phyloP scores from a whole-genome alignment of 441 rosid genomes.

The Populus hybrid region DNA sequence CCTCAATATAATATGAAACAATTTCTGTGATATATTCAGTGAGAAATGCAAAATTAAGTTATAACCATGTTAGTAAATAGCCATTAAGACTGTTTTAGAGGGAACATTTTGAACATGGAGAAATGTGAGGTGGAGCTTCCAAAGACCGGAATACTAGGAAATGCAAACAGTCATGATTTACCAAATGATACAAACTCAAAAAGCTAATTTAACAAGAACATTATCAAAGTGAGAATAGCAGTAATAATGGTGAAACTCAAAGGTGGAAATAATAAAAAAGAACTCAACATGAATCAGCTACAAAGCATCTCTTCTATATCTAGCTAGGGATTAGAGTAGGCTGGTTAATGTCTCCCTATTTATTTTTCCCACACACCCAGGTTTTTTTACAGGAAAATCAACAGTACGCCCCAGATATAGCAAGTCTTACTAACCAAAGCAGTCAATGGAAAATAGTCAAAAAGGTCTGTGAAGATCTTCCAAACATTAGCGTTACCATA shows the following conservation, averaged over 20 bases:
- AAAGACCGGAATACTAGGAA: neutral
- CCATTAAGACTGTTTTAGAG: too few relatives aligned
- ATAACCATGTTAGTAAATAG: too few relatives aligned
- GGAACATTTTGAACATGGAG: too few relatives aligned
- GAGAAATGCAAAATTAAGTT: neutral
- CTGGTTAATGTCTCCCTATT: neutral
- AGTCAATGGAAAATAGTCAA: constrained; percentile 91
- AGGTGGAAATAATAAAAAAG: neutral
- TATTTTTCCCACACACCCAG: constrained; percentile 8
- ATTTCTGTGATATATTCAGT: neutral
- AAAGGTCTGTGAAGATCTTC: constrained; percentile 56
- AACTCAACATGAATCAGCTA: neutral
- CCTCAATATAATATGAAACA: neutral
- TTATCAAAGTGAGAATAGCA: neutral
- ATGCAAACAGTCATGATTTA: neutral
- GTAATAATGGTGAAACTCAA: neutral
- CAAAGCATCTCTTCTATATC: neutral
- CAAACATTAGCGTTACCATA: constrained; percentile 63
- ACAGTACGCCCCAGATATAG: neutral
- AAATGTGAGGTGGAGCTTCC: too few relatives aligned
- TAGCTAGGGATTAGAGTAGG: neutral
- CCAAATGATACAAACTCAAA: neutral
- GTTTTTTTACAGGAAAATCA: constrained; percentile 9
- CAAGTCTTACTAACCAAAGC: constrained; percentile 72
- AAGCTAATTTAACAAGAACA: neutral